These are phyloP conservation scores for Moniliella sp. DNA, from an alignment of 1,284 basidiomycete species.

Conservation along the genomic window DNA sequence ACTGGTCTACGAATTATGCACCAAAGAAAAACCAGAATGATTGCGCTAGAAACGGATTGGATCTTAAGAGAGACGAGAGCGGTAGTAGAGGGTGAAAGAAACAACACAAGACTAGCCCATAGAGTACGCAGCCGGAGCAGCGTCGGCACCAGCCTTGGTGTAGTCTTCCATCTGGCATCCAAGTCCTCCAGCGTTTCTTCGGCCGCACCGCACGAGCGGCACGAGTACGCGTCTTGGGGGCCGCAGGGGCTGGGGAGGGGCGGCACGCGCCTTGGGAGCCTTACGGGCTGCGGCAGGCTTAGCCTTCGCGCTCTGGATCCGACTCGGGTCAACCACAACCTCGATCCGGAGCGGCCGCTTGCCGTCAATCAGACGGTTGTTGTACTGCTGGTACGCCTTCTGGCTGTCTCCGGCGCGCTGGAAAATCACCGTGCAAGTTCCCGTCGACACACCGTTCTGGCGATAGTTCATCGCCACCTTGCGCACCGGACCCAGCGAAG, in stretches of 20 bases:
- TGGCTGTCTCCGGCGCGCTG: constrained; percentile 64
- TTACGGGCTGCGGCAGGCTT: too few species aligned
- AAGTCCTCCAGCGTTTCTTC: constrained; percentile 41
- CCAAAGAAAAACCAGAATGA: too few species aligned
- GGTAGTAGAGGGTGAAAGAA: too few species aligned
- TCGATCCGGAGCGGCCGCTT: constrained; percentile 96
- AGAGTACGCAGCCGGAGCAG: too few species aligned
- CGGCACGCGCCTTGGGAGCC: too few species aligned
- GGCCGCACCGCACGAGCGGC: constrained; percentile 34
- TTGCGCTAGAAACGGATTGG: too few species aligned
- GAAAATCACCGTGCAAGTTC: constrained; percentile 69
- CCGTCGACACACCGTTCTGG: constrained; percentile 63
- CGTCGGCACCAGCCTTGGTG: constrained; percentile 1
- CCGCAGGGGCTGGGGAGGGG: too few species aligned
- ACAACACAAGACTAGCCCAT: too few species aligned
- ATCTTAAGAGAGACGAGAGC: too few species aligned
- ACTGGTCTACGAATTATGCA: too few species aligned
- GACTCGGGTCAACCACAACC: constrained; percentile 64
- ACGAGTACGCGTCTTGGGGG: too few species aligned
- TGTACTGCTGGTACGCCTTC: constrained; percentile 79
- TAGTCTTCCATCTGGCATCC: constrained; percentile 43
- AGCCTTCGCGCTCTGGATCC: too few species aligned
- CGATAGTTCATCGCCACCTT: constrained; percentile 71
- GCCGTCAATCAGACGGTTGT: constrained; percentile 97
- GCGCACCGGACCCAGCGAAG: constrained; percentile 67